These are phyloP conservation scores for Zygotorulaspora danielsina DNA, from an alignment of 805 yeast genomes.

Conservation along the genomic window DNA sequence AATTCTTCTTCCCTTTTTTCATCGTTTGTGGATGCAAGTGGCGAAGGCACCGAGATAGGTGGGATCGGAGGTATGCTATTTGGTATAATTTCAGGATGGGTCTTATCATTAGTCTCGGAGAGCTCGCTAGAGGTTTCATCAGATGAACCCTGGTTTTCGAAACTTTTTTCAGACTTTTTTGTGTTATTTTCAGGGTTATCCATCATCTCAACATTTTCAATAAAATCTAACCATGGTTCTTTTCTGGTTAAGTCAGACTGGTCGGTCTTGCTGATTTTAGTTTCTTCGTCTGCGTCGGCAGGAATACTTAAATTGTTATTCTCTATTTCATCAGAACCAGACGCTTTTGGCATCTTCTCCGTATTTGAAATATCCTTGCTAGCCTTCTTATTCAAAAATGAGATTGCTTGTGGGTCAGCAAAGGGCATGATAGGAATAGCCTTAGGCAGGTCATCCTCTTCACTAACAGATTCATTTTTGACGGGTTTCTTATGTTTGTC, in stretches of 20 bases:
- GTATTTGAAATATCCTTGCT: constrained; percentile 3
- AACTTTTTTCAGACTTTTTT: not conserved
- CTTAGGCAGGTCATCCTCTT: constrained; percentile 20
- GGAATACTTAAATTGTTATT: too few species aligned
- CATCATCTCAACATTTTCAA: not conserved
- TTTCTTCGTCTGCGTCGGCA: too few species aligned
- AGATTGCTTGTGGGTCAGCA: constrained; percentile 39
- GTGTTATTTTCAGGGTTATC: not conserved
- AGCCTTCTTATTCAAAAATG: constrained; percentile 22
- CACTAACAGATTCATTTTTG: constrained; percentile 20
- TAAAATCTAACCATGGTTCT: not conserved
- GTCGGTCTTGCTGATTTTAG: not conserved
- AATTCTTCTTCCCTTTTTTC: not conserved
- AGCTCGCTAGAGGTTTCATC: constrained; percentile 16
- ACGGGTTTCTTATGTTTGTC: constrained; percentile 27
- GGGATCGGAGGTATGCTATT: constrained; percentile 1
- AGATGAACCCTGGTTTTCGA: constrained; percentile 21
- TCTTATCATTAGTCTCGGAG: constrained; percentile 3
- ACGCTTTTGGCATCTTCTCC: not conserved
- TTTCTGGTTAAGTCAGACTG: not conserved
- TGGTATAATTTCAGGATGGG: not conserved
- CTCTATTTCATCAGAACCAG: not conserved
- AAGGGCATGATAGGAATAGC: constrained; percentile 55
- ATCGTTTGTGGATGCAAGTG: not conserved
- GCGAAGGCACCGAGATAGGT: constrained; percentile 7